Evolutionary conservation across 139 green algal species (phyloP), one percentile per base, ranked within the genome.

Genomic region (Pleodorina starrii): DNA sequence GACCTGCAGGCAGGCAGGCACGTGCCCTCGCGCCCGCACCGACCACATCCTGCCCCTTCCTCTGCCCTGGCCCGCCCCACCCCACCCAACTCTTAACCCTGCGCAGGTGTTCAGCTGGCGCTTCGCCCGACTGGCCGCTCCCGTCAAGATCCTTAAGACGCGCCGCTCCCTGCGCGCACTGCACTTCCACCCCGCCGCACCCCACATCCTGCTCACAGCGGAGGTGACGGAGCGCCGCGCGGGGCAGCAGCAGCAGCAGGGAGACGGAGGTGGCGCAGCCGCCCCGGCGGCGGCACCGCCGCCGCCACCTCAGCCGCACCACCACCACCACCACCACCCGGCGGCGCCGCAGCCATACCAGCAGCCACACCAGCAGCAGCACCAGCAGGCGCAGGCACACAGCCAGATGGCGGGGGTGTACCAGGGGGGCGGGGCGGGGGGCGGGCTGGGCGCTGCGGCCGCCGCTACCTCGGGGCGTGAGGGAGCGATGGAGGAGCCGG

Each of bases 171-270:
- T 99, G 90, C 93, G 97, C 0, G 97, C 97, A 17, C 94, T 99
- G 43, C 96, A 98, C 91, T 99, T 99, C 87, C 97, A 98, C 90
- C 97, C 97, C 14, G 90, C 94, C 27, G 96, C 96, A 17, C 82
- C 90, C 2, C 94, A 95, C 12, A 68, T 99, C 16, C 83, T 99
- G 35, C 91, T 99, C 29, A 98, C 96, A 0, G 97, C 97, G 0
- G 97, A 99, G 91, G 97, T 98, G 29, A 87, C 92, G 74, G 93
- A 94, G 82, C 85, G 77, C 3, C 48, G 69, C n/a, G 36, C 32
- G 35, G n/a, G 54, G 54, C 38, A 50, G 36, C 23, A 43, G 36
- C 4, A n/a, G n/a, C n/a, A n/a, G n/a, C n/a, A n/a, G n/a, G 78
- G 21, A 27, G 38, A 19, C 36, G 29, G 29, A 43, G n/a, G 16